Conservation (phyloP, 805 yeast species). For the Grigorovia humatica region DNA sequence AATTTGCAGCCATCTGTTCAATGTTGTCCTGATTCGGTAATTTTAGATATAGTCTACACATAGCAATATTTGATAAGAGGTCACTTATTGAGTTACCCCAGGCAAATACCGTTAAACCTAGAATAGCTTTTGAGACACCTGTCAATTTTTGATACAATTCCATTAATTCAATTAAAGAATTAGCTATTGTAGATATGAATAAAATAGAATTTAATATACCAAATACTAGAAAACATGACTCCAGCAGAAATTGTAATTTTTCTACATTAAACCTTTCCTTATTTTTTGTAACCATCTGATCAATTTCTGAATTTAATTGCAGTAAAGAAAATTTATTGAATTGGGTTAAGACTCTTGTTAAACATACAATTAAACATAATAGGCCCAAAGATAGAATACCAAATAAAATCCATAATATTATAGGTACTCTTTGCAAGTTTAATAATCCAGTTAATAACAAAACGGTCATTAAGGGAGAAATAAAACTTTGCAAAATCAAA, state of each 20-base stretch:
- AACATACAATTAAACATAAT: conserved; percentile 6
- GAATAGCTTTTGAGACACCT: conserved; percentile 61
- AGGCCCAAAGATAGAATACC: neutral
- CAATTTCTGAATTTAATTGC: conserved; percentile 4
- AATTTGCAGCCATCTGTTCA: conserved; percentile 38
- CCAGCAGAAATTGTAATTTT: conserved; percentile 9
- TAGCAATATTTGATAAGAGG: conserved; percentile 71
- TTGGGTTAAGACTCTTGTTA: conserved; percentile 5
- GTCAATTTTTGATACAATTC: conserved; percentile 25
- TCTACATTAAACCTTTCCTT: conserved; percentile 13
- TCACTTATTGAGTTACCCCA: conserved; percentile 93
- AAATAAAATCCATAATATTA: conserved; percentile 6
- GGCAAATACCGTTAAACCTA: conserved; percentile 90
- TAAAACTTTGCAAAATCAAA: conserved; percentile 23
- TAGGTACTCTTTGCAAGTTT: conserved; percentile 3
- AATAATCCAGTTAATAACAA: conserved; percentile 15
- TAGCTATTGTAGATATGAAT: conserved; percentile 28
- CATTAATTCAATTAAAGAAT: conserved; percentile 27
- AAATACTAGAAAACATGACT: conserved; percentile 10
- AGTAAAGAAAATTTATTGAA: conserved; percentile 19
- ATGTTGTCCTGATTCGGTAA: conserved; percentile 16
- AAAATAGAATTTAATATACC: conserved; percentile 26
- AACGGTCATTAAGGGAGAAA: conserved; percentile 24
- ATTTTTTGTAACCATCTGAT: conserved; percentile 6
- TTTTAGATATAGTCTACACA: conserved; percentile 46